Evolutionary conservation across 2,329 filamentous ascomycete genomes (phyloP).

Genomic region (Penicillium sp.): DNA sequence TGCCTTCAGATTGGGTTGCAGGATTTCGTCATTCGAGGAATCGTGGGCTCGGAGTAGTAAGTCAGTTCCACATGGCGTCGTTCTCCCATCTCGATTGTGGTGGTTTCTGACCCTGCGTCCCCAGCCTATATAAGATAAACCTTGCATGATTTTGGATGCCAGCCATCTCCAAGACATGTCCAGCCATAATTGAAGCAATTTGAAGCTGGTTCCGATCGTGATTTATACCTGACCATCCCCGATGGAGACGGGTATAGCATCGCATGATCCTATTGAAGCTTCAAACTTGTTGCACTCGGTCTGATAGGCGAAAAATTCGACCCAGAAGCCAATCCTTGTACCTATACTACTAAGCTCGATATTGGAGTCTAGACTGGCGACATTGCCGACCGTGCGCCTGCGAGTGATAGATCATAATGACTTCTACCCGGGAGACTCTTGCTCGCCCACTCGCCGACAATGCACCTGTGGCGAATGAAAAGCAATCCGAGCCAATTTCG

Average conservation of each 20-base stretch:
- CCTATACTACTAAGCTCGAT: background rate
- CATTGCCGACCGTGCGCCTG: background rate
- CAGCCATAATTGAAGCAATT: constrained; percentile 10
- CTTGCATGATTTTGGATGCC: constrained; percentile 7
- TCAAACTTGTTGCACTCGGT: background rate
- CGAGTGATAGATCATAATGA: background rate
- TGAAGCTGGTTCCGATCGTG: constrained; percentile 10
- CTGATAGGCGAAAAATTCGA: background rate
- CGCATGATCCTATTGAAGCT: background rate
- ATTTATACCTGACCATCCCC: constrained; percentile 17
- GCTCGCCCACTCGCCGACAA: background rate
- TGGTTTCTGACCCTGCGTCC: background rate
- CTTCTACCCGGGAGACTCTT: background rate
- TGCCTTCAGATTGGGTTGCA: background rate
- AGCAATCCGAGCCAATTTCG: background rate
- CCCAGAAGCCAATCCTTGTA: background rate
- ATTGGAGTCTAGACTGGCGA: background rate
- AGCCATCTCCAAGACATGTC: constrained; percentile 1
- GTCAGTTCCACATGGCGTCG: constrained; percentile 1
- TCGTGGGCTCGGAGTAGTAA: background rate
- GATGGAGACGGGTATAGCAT: constrained; percentile 16
- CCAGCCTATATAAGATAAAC: background rate
- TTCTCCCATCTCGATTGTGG: background rate
- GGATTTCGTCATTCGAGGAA: background rate
- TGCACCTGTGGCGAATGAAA: background rate